These are phyloP conservation scores for Omphalotus olearius DNA, from an alignment of 1,284 basidiomycete genomes.

Conservation along the genomic window DNA sequence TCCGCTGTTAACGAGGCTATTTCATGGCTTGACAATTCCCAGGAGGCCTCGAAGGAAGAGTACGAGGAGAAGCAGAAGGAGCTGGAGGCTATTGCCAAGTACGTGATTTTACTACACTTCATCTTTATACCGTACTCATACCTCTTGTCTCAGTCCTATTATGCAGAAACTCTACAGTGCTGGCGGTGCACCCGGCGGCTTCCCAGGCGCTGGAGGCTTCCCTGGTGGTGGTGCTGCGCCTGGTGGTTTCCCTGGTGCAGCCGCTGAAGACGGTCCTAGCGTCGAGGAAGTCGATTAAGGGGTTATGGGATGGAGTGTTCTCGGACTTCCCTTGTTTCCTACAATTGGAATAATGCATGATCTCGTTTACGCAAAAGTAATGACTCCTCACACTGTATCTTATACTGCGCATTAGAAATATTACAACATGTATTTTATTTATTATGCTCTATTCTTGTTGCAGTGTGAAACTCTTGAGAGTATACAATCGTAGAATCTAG, in stretches of 20 bases:
- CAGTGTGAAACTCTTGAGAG: too few species aligned
- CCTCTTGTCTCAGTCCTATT: constrained; percentile 60
- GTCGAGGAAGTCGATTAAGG: constrained; percentile 85
- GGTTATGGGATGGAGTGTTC: neutral
- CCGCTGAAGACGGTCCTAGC: constrained; percentile 73
- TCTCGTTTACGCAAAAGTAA: too few species aligned
- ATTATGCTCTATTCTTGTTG: too few species aligned
- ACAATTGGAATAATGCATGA: too few species aligned
- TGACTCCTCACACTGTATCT: too few species aligned
- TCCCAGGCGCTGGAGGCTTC: constrained; percentile 44
- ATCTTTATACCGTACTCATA: constrained; percentile 9
- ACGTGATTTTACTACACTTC: constrained; percentile 6
- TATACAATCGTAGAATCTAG: too few species aligned
- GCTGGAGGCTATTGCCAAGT: constrained; percentile 81
- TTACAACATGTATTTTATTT: too few species aligned
- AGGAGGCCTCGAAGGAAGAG: constrained; percentile 94
- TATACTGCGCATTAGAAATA: too few species aligned
- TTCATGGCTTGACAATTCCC: constrained; percentile 84
- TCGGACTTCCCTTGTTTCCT: too few species aligned
- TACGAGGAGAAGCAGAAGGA: constrained; percentile 96
- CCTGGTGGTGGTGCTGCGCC: constrained; percentile 51
- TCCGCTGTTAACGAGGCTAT: constrained; percentile 83
- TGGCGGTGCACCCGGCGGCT: constrained; percentile 54
- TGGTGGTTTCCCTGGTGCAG: constrained; percentile 50
- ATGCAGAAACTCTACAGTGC: constrained; percentile 90